Conservation (phyloP, 768 basidiomycete genomes). For the Macrolepiota dolichaula region DNA sequence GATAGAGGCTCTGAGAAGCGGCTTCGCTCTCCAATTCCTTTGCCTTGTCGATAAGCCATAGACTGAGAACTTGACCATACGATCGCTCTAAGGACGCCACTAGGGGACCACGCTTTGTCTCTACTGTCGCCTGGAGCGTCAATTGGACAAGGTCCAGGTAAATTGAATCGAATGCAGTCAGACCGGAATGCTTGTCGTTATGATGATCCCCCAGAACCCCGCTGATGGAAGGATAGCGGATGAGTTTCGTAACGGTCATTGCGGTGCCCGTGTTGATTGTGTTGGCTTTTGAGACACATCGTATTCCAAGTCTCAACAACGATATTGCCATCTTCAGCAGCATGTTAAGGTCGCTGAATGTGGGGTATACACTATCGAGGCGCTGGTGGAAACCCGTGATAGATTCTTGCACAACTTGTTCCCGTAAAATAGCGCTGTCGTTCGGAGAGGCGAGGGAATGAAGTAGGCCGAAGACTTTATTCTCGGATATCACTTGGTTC, state of each 20-base stretch:
- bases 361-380: slow-evolving; percentile 60
- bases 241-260: slow-evolving; percentile 29
- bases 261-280: slow-evolving; percentile 19
- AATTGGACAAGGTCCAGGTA: slow-evolving; percentile 48
- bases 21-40: slow-evolving; percentile 62
- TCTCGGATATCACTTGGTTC: slow-evolving; percentile 42
- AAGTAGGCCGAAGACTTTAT: slow-evolving; percentile 28
- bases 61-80: slow-evolving; percentile 70
- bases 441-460: not conserved
- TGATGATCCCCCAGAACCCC: not conserved
- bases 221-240: slow-evolving; percentile 51
- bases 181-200: slow-evolving; percentile 20
- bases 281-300: slow-evolving; percentile 26
- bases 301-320: slow-evolving; percentile 70
- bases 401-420: slow-evolving; percentile 75
- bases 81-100: slow-evolving; percentile 39
- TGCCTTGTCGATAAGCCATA: slow-evolving; percentile 82
- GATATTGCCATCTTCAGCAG: slow-evolving; percentile 67
- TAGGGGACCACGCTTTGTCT: slow-evolving; percentile 27
- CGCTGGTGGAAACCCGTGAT: slow-evolving; percentile 76
- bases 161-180: slow-evolving; percentile 37
- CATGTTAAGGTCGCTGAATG: slow-evolving; percentile 66
- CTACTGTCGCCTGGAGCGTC: slow-evolving; percentile 39
- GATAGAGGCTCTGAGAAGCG: slow-evolving; percentile 75
- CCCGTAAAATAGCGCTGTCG: slow-evolving; percentile 40